A percentile compares a stretch with the other conserved stretches of the same genome.
phyloP scores from a whole-genome alignment of 2,329 filamentous ascomycete species.

The Hypomyces perniciosus region DNA sequence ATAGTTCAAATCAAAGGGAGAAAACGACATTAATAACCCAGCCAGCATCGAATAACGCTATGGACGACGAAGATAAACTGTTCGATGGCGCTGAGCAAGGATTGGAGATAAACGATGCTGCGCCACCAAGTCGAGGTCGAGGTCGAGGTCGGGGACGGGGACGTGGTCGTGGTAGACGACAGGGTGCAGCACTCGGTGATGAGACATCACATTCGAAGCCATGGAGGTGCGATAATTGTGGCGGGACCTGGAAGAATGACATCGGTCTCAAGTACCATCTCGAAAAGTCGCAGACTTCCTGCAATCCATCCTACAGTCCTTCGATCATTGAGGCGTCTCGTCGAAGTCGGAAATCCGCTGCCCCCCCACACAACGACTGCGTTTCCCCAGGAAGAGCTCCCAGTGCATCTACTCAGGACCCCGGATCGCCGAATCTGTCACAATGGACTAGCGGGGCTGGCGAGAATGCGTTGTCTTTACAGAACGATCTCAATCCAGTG shows the following conservation, averaged over 20 bases:
- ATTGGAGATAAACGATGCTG: background rate
- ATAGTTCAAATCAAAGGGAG: too few relatives aligned
- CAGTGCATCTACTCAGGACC: background rate
- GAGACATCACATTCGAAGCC: conserved; percentile 19
- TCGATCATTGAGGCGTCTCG: conserved; percentile 13
- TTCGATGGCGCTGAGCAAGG: background rate
- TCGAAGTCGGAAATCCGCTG: conserved; percentile 13
- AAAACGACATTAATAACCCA: background rate
- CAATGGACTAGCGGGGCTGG: background rate
- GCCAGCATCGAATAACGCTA: background rate
- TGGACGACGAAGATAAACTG: background rate
- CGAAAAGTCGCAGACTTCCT: conserved; percentile 47
- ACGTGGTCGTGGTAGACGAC: conserved; percentile 8
- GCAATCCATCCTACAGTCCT: conserved; percentile 40
- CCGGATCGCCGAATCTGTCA: background rate
- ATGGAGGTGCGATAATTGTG: conserved; percentile 48
- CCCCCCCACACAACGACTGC: background rate
- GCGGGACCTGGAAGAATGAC: conserved; percentile 51
- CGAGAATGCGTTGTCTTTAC: background rate
- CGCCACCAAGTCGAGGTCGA: background rate
- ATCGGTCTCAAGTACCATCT: conserved; percentile 54
- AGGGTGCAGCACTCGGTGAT: conserved; percentile 13
- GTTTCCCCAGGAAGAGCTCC: background rate
- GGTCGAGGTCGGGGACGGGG: conserved; percentile 13
- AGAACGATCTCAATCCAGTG: background rate